Percentiles rank a stretch among this genome's conserved stretches.
Evolutionary conservation across 1,139 yeast species (phyloP).

Genomic region (Yamadazyma sp.): DNA sequence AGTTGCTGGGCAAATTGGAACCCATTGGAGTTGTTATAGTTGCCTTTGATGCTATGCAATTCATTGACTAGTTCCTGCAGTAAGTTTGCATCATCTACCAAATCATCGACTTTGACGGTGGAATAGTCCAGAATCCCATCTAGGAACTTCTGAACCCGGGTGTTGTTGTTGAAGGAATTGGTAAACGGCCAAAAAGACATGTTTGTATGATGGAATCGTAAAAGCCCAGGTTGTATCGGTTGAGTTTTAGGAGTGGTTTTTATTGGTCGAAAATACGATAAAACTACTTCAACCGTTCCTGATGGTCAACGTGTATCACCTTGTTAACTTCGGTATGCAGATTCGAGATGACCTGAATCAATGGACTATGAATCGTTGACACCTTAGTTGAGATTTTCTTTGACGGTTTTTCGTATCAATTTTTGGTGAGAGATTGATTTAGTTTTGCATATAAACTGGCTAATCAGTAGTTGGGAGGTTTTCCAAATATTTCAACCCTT

Average conservation of each 20-base stretch:
- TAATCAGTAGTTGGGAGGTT: conserved; percentile 25
- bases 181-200: conserved; percentile 55
- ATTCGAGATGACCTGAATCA: neutral
- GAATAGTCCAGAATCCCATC: conserved; percentile 39
- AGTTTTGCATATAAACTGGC: neutral
- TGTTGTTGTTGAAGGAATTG: conserved; percentile 38
- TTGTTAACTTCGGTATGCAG: neutral
- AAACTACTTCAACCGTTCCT: neutral
- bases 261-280: neutral
- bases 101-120: conserved; percentile 34
- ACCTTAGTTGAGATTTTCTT: conserved; percentile 1
- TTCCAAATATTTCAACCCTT: conserved; percentile 37
- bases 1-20: conserved; percentile 35
- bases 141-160: conserved; percentile 43
- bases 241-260: neutral
- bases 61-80: conserved; percentile 44
- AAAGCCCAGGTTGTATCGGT: neutral
- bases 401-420: neutral
- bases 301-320: neutral
- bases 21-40: conserved; percentile 27
- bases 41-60: conserved; percentile 40
- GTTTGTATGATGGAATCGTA: neutral
- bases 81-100: conserved; percentile 33
- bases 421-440: conserved; percentile 1
- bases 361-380: neutral